Percentiles rank a stretch among this genome's conserved stretches.
Conservation (phyloP, 768 basidiomycete genomes). For the Boletus vinaceobasis region DNA sequence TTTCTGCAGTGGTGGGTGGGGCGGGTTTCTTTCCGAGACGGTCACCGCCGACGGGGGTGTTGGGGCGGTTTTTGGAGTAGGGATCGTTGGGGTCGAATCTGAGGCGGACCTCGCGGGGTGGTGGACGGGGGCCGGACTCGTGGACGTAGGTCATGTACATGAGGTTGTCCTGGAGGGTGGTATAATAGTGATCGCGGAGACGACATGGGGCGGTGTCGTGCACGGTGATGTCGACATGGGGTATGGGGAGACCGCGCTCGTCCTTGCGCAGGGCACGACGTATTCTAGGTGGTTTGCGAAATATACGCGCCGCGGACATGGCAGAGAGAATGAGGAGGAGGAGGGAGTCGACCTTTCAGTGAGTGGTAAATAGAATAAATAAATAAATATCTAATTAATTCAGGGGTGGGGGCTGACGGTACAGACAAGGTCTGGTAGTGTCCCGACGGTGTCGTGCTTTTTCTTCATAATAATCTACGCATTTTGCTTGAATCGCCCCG, state of each 20-base stretch:
- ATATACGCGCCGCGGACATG: conserved; percentile 38
- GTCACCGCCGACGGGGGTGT: conserved; percentile 70
- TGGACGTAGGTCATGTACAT: conserved; percentile 96
- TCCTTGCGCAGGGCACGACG: conserved; percentile 45
- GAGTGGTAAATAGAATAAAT: not conserved
- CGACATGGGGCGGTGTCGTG: conserved; percentile 73
- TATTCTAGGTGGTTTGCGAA: conserved; percentile 51
- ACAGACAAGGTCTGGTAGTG: not conserved
- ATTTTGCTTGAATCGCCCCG: conserved; percentile 1
- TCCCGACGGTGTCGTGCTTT: not conserved
- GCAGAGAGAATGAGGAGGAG: too few species aligned
- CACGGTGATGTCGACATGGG: conserved; percentile 61
- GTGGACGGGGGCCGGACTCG: conserved; percentile 50
- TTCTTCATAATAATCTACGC: not conserved
- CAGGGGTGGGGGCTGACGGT: conserved; percentile 1
- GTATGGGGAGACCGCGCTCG: conserved; percentile 63
- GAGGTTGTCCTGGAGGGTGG: conserved; percentile 78
- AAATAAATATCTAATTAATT: conserved; percentile 4
- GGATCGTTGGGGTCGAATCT: conserved; percentile 76
- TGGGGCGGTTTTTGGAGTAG: conserved; percentile 74
- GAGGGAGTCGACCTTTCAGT: not conserved
- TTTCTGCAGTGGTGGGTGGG: conserved; percentile 62
- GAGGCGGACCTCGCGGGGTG: conserved; percentile 57
- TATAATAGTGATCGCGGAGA: conserved; percentile 79
- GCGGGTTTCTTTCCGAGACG: conserved; percentile 65